These are phyloP conservation scores for Rutstroemia sp. DNA, from an alignment of 2,329 filamentous ascomycete genomes.

Conservation along the genomic window DNA sequence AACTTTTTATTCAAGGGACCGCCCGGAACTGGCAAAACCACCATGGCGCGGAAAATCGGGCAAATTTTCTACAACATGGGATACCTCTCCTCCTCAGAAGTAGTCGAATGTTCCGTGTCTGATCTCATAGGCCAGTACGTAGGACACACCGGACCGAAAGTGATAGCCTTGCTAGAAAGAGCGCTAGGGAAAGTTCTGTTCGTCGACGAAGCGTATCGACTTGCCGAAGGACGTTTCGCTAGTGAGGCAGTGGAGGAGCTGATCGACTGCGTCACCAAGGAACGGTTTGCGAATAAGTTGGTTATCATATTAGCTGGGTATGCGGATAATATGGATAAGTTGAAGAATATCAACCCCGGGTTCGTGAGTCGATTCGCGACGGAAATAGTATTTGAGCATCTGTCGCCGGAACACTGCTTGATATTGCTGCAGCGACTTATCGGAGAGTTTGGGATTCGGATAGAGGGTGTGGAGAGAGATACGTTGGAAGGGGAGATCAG, in stretches of 20 bases:
- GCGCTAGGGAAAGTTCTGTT: constrained; percentile 48
- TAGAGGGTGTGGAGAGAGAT: no score
- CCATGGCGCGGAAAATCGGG: constrained; percentile 64
- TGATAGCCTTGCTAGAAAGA: constrained; percentile 47
- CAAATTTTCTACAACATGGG: constrained; percentile 71
- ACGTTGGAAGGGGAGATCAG: no score
- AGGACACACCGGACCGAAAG: constrained; percentile 63
- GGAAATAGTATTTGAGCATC: constrained; percentile 35
- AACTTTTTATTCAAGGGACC: constrained; percentile 53
- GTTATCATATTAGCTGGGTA: constrained; percentile 53
- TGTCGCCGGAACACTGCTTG: constrained; percentile 32
- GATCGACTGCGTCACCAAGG: constrained; percentile 39
- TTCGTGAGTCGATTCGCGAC: constrained; percentile 49
- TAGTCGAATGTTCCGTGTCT: constrained; percentile 59
- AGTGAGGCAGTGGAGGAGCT: constrained; percentile 69
- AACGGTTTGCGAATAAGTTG: constrained; percentile 41
- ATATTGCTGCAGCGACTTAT: constrained; percentile 18
- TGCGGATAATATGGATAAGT: constrained; percentile 44
- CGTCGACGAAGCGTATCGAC: constrained; percentile 51
- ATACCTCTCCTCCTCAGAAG: constrained; percentile 50
- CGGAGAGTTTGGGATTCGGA: no score
- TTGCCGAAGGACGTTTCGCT: constrained; percentile 41
- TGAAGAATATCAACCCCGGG: constrained; percentile 44
- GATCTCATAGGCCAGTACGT: constrained; percentile 63
- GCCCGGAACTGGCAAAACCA: constrained; percentile 62